Evolutionary conservation across 2,329 filamentous ascomycete genomes (phyloP).

Genomic region (Mycocentrospora acerina): DNA sequence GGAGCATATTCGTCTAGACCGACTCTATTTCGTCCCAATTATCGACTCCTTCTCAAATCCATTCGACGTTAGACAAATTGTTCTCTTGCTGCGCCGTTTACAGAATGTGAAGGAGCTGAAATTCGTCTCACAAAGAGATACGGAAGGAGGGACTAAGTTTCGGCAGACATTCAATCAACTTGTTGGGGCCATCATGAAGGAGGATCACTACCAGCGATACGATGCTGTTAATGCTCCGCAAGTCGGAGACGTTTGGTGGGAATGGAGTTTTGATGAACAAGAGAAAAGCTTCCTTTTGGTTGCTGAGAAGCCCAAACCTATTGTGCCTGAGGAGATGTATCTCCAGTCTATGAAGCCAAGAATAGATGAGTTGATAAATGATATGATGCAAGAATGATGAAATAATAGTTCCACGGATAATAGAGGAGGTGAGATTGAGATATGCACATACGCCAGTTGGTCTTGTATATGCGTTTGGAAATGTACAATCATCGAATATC

Average conservation of each 20-base stretch:
- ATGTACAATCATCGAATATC: too few relatives aligned
- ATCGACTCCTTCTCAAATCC: conserved; percentile 30
- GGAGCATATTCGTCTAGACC: conserved; percentile 31
- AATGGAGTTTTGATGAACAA: conserved; percentile 35
- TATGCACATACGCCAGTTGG: too few relatives aligned
- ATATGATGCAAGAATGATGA: conserved; percentile 27
- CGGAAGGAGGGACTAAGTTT: neutral
- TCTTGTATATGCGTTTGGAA: too few relatives aligned
- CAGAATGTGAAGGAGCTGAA: conserved; percentile 34
- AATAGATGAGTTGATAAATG: conserved; percentile 37
- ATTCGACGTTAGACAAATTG: conserved; percentile 37
- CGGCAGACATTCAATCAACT: conserved; percentile 31
- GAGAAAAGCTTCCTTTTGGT: conserved; percentile 34
- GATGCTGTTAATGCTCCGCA: conserved; percentile 28
- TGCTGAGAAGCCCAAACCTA: conserved; percentile 24
- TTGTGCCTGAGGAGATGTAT: conserved; percentile 41
- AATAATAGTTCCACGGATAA: neutral
- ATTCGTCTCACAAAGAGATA: conserved; percentile 32
- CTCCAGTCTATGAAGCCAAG: conserved; percentile 41
- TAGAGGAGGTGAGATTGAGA: too few relatives aligned
- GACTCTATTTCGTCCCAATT: conserved; percentile 18
- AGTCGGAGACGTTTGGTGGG: conserved; percentile 44
- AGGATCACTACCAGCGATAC: conserved; percentile 45
- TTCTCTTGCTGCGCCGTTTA: conserved; percentile 36
- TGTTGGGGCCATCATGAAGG: conserved; percentile 43